These are phyloP conservation scores for Chimonanthus praecox DNA, from an alignment of 164 flowering plant genomes.

Conservation along the genomic window DNA sequence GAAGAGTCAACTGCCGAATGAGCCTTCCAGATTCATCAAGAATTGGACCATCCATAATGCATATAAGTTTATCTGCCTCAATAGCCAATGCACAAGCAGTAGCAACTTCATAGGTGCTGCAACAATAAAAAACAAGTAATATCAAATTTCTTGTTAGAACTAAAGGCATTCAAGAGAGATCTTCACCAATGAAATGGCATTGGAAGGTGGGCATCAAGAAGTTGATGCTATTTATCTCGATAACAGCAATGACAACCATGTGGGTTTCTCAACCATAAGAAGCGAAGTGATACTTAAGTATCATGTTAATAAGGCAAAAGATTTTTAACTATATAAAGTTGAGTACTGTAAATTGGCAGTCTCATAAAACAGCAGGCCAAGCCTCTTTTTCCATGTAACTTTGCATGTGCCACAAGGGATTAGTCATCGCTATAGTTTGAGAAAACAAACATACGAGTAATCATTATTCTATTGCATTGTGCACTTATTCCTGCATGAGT, in stretches of 20 bases:
- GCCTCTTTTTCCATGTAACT: too few species aligned
- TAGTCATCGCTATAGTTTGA: too few species aligned
- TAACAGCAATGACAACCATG: background rate
- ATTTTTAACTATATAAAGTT: too few species aligned
- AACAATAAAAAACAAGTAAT: conserved; percentile 15
- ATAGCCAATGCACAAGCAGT: conserved; percentile 96
- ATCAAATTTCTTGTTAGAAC: background rate
- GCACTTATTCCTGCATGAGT: too few species aligned
- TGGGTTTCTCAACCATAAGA: too few species aligned
- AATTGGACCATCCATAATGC: conserved; percentile 90
- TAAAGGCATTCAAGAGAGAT: background rate
- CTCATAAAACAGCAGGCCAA: too few species aligned
- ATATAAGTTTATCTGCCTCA: conserved; percentile 94
- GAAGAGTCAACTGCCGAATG: conserved; percentile 73
- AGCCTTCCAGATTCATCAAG: conserved; percentile 73
- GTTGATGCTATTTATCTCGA: background rate
- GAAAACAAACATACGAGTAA: too few species aligned
- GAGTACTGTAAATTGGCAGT: too few species aligned
- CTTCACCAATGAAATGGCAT: background rate
- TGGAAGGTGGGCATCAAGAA: background rate
- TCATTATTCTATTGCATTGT: too few species aligned
- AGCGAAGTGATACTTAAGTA: too few species aligned
- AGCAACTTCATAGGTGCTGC: conserved; percentile 98
- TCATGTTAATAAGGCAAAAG: too few species aligned
- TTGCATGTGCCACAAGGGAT: too few species aligned